Evolutionary conservation across 2,329 filamentous ascomycete genomes (phyloP), one percentile per base, ranked within the genome.

Genomic region (Trichoderma sp.): DNA sequence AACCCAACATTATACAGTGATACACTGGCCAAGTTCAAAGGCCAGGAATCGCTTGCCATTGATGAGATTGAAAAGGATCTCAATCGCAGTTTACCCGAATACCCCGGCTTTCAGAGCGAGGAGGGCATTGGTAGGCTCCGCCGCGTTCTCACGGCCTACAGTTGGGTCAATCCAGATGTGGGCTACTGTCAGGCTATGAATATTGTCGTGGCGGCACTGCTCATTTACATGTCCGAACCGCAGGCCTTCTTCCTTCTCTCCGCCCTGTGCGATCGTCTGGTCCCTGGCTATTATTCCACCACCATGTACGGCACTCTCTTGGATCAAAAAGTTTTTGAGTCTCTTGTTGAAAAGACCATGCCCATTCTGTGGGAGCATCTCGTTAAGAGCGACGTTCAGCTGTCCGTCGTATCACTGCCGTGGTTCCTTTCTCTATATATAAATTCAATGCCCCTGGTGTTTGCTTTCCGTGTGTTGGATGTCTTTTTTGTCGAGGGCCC

Each of bases 101-200:
- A 99, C 83, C 95, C 97, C 21, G 97, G 97, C 0, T 99, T 98
- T 82, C 97, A 99, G 85, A 97, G 93, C 81, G 94, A 98, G 83
- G 95, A 98, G 81, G 97, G 97, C 18, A 99, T 99, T 78, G 94
- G 93, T 62, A 91, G 97, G 24, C 87, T 99, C 77, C 92, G 97
- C 76, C 91, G 96, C 75, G 97, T 99, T 50, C 88, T 99, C 74
- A 98, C 96, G 2, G 97, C 97, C 5, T 99, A 99, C 86, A 98
- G 95, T 85, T 99, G 97, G 97, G 94, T 93, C 66, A 97, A 99
- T 81, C 90, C 94, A 71, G 95, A 98, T 78, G 95, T 99, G 74
- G 97, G 97, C 79, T 99, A 99, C 85, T 99, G 97, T 84, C 97
- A 99, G 85, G 97, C 97, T 77, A 99, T 99, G 97, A 99, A 99